Evolutionary conservation across 805 yeast species (phyloP), one percentile per base, ranked within the genome.

Genomic region (Wickerhamiella siamensis): DNA sequence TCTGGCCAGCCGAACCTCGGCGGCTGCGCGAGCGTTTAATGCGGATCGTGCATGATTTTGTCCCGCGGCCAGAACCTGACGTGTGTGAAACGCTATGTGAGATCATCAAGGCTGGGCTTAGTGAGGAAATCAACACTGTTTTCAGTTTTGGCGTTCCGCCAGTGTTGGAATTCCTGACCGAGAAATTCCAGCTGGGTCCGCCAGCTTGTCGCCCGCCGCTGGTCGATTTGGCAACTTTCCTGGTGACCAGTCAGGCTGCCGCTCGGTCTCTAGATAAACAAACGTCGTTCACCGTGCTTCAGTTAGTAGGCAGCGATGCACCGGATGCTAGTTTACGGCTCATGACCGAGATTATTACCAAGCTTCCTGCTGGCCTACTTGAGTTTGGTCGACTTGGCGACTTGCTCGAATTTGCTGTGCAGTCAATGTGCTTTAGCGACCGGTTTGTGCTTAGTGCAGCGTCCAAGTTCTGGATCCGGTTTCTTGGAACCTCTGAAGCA

Each of bases 91-190:
- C 69, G 21, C 69, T 80, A 21, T 74, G 84, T 44, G 62, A 66
- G 5, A 70, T 84, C 2, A 66, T 83, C 48, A 76, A 73, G 50
- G 51, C 63, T 14, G 93, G 93, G 1, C 58, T 83, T 14, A 59
- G 72, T 3, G 94, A 83, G 51, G 55, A 65, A 3, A 57, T 74
- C 4, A 64, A 71, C 16, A 86, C 86, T 0, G 83, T 91, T 0
- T 82, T 80, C 57, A 75, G 71, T 8, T 69, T 80, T 44, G 59
- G 62, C 0, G 45, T 64, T 3, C 57, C 58, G 0, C 54, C 62
- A 0, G 64, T 75, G 5, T 42, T 74, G 22, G 56, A 60, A 45
- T 74, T 64, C 46, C 64, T 64, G 24, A 45, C 45, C 16, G 51
- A 52, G 47, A 73, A 63, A 45, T 55, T 36, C 39, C 45, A 22